phyloP scores from a whole-genome alignment of 352 stramenopile species.

The Phytophthora citricola region DNA sequence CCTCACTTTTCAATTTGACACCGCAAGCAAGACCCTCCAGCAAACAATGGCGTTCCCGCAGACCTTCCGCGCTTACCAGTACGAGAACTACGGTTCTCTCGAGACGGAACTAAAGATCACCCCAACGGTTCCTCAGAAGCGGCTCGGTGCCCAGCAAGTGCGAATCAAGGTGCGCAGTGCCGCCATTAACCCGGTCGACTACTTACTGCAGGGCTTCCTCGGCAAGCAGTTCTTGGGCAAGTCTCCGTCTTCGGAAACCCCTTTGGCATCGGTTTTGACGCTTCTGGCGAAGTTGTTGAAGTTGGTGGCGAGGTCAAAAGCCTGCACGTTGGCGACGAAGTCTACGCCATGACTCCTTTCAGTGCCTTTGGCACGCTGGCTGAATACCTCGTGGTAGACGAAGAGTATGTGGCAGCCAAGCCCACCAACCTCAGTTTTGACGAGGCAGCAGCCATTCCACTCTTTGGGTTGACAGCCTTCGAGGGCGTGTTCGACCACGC shows the following conservation, averaged over 20 bases:
- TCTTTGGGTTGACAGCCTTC: neutral
- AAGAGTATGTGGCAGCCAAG: neutral
- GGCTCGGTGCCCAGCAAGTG: slow-evolving; percentile 35
- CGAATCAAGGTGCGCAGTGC: slow-evolving; percentile 57
- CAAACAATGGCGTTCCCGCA: slow-evolving; percentile 16
- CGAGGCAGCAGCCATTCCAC: neutral
- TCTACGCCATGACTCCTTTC: neutral
- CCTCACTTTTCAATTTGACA: neutral
- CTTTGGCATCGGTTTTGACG: slow-evolving; percentile 41
- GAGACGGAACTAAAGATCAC: slow-evolving; percentile 26
- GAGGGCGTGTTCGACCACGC: neutral
- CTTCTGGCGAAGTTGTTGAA: slow-evolving; percentile 34
- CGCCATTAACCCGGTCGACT: slow-evolving; percentile 66
- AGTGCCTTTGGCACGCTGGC: neutral
- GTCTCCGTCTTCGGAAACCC: slow-evolving; percentile 23
- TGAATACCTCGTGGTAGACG: neutral
- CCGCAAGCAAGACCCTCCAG: neutral
- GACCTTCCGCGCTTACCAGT: slow-evolving; percentile 29
- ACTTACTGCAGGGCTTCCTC: slow-evolving; percentile 45
- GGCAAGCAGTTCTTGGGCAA: slow-evolving; percentile 9
- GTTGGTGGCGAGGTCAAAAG: slow-evolving; percentile 33
- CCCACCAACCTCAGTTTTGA: neutral
- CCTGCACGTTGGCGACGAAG: neutral
- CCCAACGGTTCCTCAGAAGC: slow-evolving; percentile 8
- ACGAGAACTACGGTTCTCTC: slow-evolving; percentile 21